These are phyloP conservation scores for Macaranga tanarius DNA, from an alignment of 441 rosid genomes.

Conservation along the genomic window DNA sequence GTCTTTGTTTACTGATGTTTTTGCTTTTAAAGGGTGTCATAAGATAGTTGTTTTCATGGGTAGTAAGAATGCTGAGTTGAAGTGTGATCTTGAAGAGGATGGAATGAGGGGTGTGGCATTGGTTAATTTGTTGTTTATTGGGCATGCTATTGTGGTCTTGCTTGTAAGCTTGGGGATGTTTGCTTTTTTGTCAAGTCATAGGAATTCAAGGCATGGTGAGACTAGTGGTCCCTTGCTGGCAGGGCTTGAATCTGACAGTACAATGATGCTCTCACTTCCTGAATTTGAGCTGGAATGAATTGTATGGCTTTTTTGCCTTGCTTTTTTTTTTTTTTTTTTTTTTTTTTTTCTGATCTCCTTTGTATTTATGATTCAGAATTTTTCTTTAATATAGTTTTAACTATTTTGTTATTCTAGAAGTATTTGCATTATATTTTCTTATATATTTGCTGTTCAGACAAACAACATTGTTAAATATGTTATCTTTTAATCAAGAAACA, in stretches of 20 bases:
- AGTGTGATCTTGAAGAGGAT: constrained; percentile 57
- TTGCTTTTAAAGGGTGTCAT: constrained; percentile 47
- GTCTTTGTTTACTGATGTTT: constrained; percentile 44
- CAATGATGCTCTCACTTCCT: constrained; percentile 25
- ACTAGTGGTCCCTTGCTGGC: constrained; percentile 52
- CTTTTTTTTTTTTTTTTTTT: too few relatives aligned
- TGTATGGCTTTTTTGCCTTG: constrained; percentile 15
- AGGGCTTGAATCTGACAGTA: constrained; percentile 41
- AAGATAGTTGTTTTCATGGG: constrained; percentile 29
- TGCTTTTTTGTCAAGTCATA: constrained; percentile 40
- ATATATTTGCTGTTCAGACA: not conserved
- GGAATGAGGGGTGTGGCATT: constrained; percentile 52
- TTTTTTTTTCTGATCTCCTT: not conserved
- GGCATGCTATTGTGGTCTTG: constrained; percentile 44
- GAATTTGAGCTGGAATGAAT: constrained; percentile 52
- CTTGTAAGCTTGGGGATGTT: constrained; percentile 36
- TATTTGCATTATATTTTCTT: not conserved
- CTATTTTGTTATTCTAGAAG: not conserved
- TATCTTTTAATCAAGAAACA: constrained; percentile 4
- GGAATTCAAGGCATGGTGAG: constrained; percentile 42
- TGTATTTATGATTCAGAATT: constrained; percentile 19
- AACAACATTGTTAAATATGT: not conserved
- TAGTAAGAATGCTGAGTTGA: constrained; percentile 36
- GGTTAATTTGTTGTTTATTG: constrained; percentile 51
- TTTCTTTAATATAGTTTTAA: constrained; percentile 21